Evolutionary conservation across 768 basidiomycete species (phyloP).

Genomic region (Russula dissimulans): DNA sequence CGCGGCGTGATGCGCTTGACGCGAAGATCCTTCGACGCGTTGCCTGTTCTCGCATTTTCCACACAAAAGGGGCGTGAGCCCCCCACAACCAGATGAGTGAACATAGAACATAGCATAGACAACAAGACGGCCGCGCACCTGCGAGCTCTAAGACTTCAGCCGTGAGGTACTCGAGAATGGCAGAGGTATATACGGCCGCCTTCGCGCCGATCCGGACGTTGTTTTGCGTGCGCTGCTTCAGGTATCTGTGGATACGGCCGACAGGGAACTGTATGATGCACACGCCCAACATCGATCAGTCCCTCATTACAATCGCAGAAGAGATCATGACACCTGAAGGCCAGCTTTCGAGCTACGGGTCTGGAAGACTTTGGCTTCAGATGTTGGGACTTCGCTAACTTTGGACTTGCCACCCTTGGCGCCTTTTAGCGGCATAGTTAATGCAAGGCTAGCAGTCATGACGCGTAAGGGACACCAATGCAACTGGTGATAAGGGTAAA

Average conservation of each 20-base stretch:
- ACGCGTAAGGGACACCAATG: neutral
- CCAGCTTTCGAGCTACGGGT: conserved; percentile 18
- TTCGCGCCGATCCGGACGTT: conserved; percentile 97
- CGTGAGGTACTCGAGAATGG: conserved; percentile 92
- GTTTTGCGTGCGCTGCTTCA: conserved; percentile 87
- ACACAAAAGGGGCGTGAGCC: no score
- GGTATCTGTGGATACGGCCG: conserved; percentile 93
- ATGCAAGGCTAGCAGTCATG: neutral
- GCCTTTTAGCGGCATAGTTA: conserved; percentile 5
- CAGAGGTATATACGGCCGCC: conserved; percentile 93
- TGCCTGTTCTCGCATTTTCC: conserved; percentile 43
- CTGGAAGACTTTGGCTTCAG: conserved; percentile 15
- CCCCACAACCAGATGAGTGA: neutral
- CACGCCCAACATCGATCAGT: neutral
- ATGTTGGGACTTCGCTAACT: conserved; percentile 1
- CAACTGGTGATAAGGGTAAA: neutral
- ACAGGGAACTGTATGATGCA: conserved; percentile 67
- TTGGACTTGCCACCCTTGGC: conserved; percentile 18
- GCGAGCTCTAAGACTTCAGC: conserved; percentile 95
- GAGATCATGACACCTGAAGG: conserved; percentile 1
- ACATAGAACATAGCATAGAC: neutral
- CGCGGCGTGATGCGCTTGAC: conserved; percentile 96
- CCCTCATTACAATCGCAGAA: neutral
- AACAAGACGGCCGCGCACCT: conserved; percentile 41
- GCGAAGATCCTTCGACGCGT: conserved; percentile 94